Conservation (phyloP, 1,284 basidiomycete genomes). For the Kalmanozyma brasiliensis region DNA sequence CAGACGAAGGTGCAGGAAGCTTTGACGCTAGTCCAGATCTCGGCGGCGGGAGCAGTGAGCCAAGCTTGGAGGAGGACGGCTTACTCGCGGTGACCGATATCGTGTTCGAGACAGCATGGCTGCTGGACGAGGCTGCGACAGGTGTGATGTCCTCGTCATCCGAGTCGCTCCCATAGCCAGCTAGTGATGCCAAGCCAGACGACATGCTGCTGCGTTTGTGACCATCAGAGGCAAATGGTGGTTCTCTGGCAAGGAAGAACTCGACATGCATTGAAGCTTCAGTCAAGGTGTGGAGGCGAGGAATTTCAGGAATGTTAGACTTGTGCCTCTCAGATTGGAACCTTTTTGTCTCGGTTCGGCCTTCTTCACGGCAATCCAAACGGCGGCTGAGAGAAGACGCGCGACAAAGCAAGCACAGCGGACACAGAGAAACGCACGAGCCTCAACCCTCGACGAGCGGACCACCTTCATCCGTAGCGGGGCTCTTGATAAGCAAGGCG, state of each 20-base stretch:
- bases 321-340: no score
- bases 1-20: conserved; percentile 24
- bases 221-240: no score
- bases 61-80: conserved; percentile 13
- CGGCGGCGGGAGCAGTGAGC: conserved; percentile 28
- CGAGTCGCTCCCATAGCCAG: conserved; percentile 41
- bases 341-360: conserved; percentile 4
- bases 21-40: conserved; percentile 18
- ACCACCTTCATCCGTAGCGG: neutral
- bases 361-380: conserved; percentile 22
- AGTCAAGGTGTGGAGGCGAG: conserved; percentile 12
- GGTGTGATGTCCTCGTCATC: conserved; percentile 10
- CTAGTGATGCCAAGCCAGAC: conserved; percentile 29
- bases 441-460: neutral
- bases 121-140: neutral
- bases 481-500: no score
- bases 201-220: conserved; percentile 18
- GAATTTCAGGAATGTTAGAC: neutral
- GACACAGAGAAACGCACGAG: neutral
- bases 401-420: neutral
- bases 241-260: no score
- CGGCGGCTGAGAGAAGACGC: neutral
- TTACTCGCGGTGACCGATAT: neutral
- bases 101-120: neutral
- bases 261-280: no score